Conservation (phyloP, 2,329 filamentous ascomycete species). For the Cryoendolithus antarcticus region DNA sequence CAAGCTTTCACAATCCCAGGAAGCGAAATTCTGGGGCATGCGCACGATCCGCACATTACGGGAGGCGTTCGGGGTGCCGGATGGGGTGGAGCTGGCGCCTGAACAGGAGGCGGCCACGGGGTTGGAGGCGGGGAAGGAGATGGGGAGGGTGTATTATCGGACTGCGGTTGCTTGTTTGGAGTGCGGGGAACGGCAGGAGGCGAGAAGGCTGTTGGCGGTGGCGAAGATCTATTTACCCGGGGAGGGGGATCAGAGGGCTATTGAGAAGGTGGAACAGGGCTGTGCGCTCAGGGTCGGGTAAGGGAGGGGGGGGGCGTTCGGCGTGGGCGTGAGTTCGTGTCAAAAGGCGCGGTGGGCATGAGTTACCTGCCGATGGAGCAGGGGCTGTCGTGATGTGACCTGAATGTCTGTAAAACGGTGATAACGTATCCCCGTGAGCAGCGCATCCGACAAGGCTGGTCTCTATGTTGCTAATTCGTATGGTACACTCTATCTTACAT, state of each 20-base stretch:
- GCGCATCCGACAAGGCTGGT: too few species aligned
- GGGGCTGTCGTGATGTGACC: too few species aligned
- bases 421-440: too few species aligned
- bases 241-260: slow-evolving; percentile 15
- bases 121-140: slow-evolving; percentile 32
- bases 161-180: slow-evolving; percentile 35
- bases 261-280: slow-evolving; percentile 9
- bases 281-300: slow-evolving; percentile 6
- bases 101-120: slow-evolving; percentile 33
- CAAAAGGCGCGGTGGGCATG: too few species aligned
- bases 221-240: slow-evolving; percentile 24
- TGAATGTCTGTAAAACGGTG: too few species aligned
- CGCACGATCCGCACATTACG: slow-evolving; percentile 39
- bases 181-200: slow-evolving; percentile 24
- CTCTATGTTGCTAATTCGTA: too few species aligned
- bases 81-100: slow-evolving; percentile 29
- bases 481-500: too few species aligned
- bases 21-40: slow-evolving; percentile 42
- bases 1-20: slow-evolving; percentile 31
- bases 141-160: slow-evolving; percentile 40
- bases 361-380: too few species aligned
- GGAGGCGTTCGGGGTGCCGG: slow-evolving; percentile 34
- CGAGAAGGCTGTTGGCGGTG: slow-evolving; percentile 24
- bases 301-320: slow-evolving; percentile 8
- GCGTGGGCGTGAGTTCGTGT: too few species aligned